Base-by-base conservation (phyloP, 257 asterid genomes). In the Nicotiana knightiana region DNA sequence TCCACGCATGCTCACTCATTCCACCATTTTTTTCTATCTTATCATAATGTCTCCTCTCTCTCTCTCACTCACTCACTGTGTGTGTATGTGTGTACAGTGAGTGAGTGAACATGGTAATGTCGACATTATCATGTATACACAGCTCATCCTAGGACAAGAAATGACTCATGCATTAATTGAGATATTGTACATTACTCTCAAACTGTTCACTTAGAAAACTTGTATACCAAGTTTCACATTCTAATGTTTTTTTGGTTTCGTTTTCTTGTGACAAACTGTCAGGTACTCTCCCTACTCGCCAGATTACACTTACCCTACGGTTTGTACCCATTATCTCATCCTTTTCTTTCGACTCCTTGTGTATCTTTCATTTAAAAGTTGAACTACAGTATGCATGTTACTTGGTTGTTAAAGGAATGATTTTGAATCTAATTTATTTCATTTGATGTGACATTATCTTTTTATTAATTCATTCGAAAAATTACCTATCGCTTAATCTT, bases 281-380 rank as follows among this genome's bases (percentile, higher is more conserved):
- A 96, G 99, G 97, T 96, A 91, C 92, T 91, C 98, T 79, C 91
- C 98, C 21, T 94, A 90, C 91, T 90, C 97, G 37, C 88, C 90
- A 28, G 97, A 92, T 81, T 92, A 89, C 82, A 80, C 92, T 18
- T 90, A 89, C 83, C 98, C 98, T 75, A 87, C 98, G 97, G 99
- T 96, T 84, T 84, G 96, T 88, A 61, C 87, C 84, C 57, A 51
- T 51, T 58, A 11, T 68, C 39, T 32, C 35, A 3, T 46, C 24
- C 70, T 62, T 62, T 35, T 21, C 71, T 53, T 37, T 83, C 53
- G 55, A 71, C 17, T 12, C 81, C 39, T 70, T 1, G 28, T 66
- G 30, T 15, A 43, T 37, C 58, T 13, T 71, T 71, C 61, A 43
- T 71, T 71, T 24, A 73, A 70, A 33, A 39, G 33, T 70, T 39